These are phyloP conservation scores for Kwoniella dejecticola DNA, from an alignment of 768 basidiomycete species.

Conservation along the genomic window DNA sequence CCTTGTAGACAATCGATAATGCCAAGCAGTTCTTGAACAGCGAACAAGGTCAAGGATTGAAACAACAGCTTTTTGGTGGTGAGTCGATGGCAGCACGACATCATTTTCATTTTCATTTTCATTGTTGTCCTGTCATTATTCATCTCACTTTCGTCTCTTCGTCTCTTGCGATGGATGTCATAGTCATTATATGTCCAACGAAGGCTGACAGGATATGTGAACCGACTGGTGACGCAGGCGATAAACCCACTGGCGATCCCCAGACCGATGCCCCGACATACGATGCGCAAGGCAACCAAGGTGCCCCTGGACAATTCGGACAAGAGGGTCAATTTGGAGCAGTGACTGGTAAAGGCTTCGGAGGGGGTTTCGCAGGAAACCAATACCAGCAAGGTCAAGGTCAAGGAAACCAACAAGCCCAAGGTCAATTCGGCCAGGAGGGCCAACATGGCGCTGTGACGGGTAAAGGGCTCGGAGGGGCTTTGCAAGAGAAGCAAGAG, in stretches of 20 bases:
- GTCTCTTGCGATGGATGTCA: no score
- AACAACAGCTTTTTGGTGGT: conserved; percentile 23
- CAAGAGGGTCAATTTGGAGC: conserved; percentile 36
- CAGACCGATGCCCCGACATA: conserved; percentile 16
- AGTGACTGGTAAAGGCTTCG: conserved; percentile 28
- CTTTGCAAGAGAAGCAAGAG: background rate
- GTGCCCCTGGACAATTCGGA: conserved; percentile 30
- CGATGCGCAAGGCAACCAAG: conserved; percentile 30
- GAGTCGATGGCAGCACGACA: conserved; percentile 2
- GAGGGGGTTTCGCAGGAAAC: conserved; percentile 19
- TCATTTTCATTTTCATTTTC: no score
- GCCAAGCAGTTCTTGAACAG: conserved; percentile 36
- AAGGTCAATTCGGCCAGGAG: background rate
- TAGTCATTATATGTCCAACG: no score
- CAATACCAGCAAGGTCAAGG: background rate
- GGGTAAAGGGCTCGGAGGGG: background rate
- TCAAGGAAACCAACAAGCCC: background rate
- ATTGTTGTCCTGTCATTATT: background rate
- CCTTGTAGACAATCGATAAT: conserved; percentile 34
- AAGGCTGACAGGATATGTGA: no score
- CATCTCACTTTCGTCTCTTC: no score
- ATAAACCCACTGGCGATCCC: conserved; percentile 21
- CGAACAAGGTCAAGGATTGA: conserved; percentile 32
- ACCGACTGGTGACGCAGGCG: background rate
- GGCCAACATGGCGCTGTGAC: background rate